These are phyloP conservation scores for Casaregolazyma lundiana DNA, from an alignment of 1,139 yeast genomes.

Conservation along the genomic window DNA sequence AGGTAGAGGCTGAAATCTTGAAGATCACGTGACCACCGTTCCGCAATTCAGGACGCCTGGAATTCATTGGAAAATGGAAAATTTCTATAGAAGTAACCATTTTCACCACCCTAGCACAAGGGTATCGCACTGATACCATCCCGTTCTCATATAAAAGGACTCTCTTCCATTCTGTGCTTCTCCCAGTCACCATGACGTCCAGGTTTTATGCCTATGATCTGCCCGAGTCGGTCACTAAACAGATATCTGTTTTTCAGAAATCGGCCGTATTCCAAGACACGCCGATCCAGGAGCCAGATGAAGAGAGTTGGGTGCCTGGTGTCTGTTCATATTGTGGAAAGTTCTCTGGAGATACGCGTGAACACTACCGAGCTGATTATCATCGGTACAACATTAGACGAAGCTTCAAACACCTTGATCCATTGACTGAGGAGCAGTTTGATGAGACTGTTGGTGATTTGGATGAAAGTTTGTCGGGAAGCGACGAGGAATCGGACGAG, in stretches of 20 bases:
- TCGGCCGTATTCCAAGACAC: slow-evolving; percentile 9
- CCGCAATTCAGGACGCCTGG: too few relatives aligned
- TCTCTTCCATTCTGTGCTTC: not conserved
- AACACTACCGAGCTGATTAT: slow-evolving; percentile 59
- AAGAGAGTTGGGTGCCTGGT: slow-evolving; percentile 9
- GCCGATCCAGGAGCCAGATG: slow-evolving; percentile 10
- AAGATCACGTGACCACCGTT: too few relatives aligned
- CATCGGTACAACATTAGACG: slow-evolving; percentile 61
- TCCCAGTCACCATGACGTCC: not conserved
- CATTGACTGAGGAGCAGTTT: slow-evolving; percentile 56
- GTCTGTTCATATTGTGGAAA: slow-evolving; percentile 21
- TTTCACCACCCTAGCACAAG: too few relatives aligned
- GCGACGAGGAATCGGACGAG: slow-evolving; percentile 35
- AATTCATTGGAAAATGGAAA: too few relatives aligned
- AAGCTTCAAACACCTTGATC: slow-evolving; percentile 41
- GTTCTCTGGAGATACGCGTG: slow-evolving; percentile 21
- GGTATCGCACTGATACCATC: too few relatives aligned
- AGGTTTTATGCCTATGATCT: slow-evolving; percentile 49
- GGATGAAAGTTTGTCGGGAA: slow-evolving; percentile 55
- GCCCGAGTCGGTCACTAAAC: slow-evolving; percentile 39
- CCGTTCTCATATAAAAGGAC: too few relatives aligned
- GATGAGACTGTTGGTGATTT: slow-evolving; percentile 50
- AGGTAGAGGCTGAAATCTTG: too few relatives aligned
- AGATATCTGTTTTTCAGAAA: slow-evolving; percentile 32
- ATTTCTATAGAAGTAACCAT: too few relatives aligned